phyloP scores from a whole-genome alignment of 1,284 basidiomycete species.

The Heliocybe sulcata region DNA sequence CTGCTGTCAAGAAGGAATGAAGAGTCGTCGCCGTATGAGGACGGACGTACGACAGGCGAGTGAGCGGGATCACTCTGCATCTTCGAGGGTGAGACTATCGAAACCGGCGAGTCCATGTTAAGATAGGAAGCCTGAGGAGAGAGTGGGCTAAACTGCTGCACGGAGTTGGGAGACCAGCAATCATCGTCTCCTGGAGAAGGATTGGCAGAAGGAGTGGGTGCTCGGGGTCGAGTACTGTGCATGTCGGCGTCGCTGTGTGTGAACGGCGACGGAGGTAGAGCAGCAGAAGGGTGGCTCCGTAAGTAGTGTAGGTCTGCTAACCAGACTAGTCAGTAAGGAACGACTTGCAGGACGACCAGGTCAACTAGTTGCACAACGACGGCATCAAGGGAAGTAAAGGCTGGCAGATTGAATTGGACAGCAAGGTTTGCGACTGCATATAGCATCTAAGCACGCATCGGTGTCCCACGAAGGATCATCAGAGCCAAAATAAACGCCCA shows the following conservation, averaged over 20 bases:
- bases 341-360: conserved; percentile 3
- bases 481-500: background rate
- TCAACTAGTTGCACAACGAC: background rate
- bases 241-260: conserved; percentile 19
- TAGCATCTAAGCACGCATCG: background rate
- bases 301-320: conserved; percentile 19
- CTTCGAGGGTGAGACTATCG: conserved; percentile 7
- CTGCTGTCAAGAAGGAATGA: conserved; percentile 26
- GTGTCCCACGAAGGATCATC: conserved; percentile 1
- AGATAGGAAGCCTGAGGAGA: conserved; percentile 12
- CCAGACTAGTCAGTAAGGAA: conserved; percentile 15
- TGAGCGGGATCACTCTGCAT: background rate
- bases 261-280: conserved; percentile 24
- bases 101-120: conserved; percentile 20
- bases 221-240: conserved; percentile 18
- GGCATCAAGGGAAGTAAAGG: background rate
- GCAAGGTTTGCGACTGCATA: background rate
- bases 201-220: conserved; percentile 16
- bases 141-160: conserved; percentile 16
- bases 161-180: conserved; percentile 20
- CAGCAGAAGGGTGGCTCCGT: conserved; percentile 20
- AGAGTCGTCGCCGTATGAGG: conserved; percentile 25
- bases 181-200: conserved; percentile 12
- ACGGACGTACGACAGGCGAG: conserved; percentile 13
- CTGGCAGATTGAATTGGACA: background rate